These are phyloP conservation scores for Saturnispora halmiae DNA, from an alignment of 805 yeast genomes.

Conservation along the genomic window DNA sequence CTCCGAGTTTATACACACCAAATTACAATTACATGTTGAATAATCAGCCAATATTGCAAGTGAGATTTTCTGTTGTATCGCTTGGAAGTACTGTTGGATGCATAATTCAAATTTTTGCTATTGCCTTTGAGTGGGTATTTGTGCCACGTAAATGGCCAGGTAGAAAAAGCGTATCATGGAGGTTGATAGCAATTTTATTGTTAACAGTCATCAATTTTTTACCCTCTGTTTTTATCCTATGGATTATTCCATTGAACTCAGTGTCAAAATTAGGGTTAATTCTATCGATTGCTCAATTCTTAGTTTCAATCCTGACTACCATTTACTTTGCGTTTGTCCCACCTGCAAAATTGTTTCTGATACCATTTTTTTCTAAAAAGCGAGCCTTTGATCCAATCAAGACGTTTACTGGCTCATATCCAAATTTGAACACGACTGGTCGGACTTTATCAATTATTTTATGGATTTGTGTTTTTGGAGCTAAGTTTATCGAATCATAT, in stretches of 20 bases:
- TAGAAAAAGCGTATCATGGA: slow-evolving; percentile 29
- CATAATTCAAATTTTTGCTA: slow-evolving; percentile 33
- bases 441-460: slow-evolving; percentile 34
- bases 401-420: slow-evolving; percentile 37
- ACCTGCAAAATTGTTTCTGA: slow-evolving; percentile 27
- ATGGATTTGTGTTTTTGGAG: slow-evolving; percentile 40
- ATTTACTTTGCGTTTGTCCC: slow-evolving; percentile 36
- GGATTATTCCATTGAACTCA: slow-evolving; percentile 29
- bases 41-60: slow-evolving; percentile 38
- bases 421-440: slow-evolving; percentile 32
- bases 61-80: slow-evolving; percentile 35
- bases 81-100: slow-evolving; percentile 40
- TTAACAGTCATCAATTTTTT: slow-evolving; percentile 29
- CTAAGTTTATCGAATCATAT: slow-evolving; percentile 46
- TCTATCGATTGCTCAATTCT: slow-evolving; percentile 35
- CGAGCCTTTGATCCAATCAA: slow-evolving; percentile 29
- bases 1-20: slow-evolving; percentile 40
- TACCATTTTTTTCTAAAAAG: slow-evolving; percentile 16
- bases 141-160: slow-evolving; percentile 44
- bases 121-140: slow-evolving; percentile 35
- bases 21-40: slow-evolving; percentile 33
- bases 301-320: slow-evolving; percentile 34
- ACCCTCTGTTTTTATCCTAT: slow-evolving; percentile 36
- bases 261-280: slow-evolving; percentile 30
- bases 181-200: slow-evolving; percentile 28